Evolutionary conservation across 441 rosid genomes (phyloP), one percentile per base, ranked within the genome.

Genomic region (Kokia cookei): DNA sequence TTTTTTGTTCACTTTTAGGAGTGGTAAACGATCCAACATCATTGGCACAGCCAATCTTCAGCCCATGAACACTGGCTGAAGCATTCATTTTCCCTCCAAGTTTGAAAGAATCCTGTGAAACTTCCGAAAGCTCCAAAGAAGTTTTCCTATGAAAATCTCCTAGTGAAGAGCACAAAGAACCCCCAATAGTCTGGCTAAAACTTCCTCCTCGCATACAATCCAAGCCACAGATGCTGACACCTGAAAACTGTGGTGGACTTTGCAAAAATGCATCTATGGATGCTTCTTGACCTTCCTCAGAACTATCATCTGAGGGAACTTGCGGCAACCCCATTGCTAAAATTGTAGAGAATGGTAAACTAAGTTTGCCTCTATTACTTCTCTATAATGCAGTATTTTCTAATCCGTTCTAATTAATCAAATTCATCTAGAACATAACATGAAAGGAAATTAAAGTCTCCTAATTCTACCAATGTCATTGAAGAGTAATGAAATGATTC

Each of bases 251-350:
- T 37, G 83, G 82, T 0, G 89, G 84, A 77, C 91, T 86, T 77
- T 82, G 91, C 67, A 85, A 79, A 78, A 86, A 83, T 11, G 85
- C 75, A 77, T 79, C 81, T 68, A 78, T 55, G 4, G 86, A 69
- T 55, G 86, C 64, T 64, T 86, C 85, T 63, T 81, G 69, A 77
- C 78, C 81, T 82, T 76, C 96, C 71, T 84, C 75, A 27, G 77
- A 78, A 74, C 61, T 71, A 61, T 84, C 88, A 75, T 72, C 50
- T 17, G 96, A 82, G 83, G 90, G 82, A 80, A 86, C 84, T 78
- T 87, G 98, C 0, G 96, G 99, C 82, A 95, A 78, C 72, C 99
- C 97, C 98, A 95, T 93, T 35, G 68, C 84, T 53, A 75, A 74
- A 78, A 62, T 82, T 60, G 79, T 63, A 60, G 65, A 29, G 70